Percentiles rank a stretch among this genome's conserved stretches.
Evolutionary conservation across 164 flowering plant genomes (phyloP).

Genomic region (Aristolochia contorta): DNA sequence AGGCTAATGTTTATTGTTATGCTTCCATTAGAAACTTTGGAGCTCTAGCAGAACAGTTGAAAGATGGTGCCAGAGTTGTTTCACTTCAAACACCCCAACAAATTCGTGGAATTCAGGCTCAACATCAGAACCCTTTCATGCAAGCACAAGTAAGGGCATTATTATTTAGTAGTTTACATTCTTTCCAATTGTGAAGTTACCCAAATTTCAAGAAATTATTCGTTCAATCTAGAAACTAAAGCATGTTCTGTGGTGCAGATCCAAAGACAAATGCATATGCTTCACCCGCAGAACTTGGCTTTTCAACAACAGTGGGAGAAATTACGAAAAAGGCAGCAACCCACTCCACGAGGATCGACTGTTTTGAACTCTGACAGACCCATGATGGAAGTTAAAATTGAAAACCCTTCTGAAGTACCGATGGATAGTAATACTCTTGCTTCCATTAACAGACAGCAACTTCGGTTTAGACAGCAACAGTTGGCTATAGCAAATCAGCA

Average conservation of each 20-base stretch:
- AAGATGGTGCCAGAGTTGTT: slow-evolving; percentile 45
- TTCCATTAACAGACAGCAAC: slow-evolving; percentile 37
- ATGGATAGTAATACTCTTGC: slow-evolving; percentile 29
- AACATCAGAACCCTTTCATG: slow-evolving; percentile 41
- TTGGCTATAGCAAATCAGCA: slow-evolving; percentile 48
- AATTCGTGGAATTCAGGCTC: slow-evolving; percentile 39
- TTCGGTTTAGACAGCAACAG: slow-evolving; percentile 65
- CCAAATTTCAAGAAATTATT: no score
- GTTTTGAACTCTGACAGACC: slow-evolving; percentile 48
- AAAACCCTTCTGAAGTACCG: slow-evolving; percentile 54
- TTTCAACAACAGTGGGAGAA: slow-evolving; percentile 63
- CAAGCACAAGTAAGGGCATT: slow-evolving; percentile 41
- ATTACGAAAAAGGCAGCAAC: slow-evolving; percentile 40
- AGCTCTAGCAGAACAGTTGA: slow-evolving; percentile 50
- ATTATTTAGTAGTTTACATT: no score
- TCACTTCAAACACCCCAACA: slow-evolving; percentile 51
- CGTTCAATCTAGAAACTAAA: no score
- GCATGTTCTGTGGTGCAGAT: slow-evolving; percentile 21
- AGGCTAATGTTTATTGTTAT: slow-evolving; percentile 3
- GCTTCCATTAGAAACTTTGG: slow-evolving; percentile 40
- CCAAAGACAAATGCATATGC: slow-evolving; percentile 56
- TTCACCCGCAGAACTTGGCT: slow-evolving; percentile 44
- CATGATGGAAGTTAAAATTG: slow-evolving; percentile 73
- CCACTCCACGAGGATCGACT: slow-evolving; percentile 37
- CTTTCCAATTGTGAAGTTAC: no score